Evolutionary conservation across 2,329 filamentous ascomycete genomes (phyloP).

Genomic region (Phyllosticta citrichinensis): DNA sequence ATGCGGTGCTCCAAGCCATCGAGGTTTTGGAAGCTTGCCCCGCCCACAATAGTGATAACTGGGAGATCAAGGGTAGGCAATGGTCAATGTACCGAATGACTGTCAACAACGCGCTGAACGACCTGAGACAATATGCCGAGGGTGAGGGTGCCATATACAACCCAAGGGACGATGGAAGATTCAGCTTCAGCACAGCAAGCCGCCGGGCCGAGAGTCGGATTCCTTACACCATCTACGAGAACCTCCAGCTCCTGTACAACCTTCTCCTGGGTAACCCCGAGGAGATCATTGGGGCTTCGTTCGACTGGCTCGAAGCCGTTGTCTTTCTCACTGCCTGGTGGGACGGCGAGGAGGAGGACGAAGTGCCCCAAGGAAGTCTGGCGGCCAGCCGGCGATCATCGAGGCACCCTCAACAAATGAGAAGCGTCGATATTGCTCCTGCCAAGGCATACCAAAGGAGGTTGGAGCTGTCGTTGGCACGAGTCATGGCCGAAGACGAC

Average conservation of each 20-base stretch:
- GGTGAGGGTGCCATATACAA: conserved; percentile 48
- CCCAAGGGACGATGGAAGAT: conserved; percentile 31
- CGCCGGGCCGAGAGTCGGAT: conserved; percentile 73
- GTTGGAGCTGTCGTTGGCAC: conserved; percentile 3
- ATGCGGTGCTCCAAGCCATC: conserved; percentile 58
- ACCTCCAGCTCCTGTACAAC: conserved; percentile 68
- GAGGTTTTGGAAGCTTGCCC: conserved; percentile 66
- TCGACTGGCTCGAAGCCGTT: conserved; percentile 88
- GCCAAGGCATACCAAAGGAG: conserved; percentile 63
- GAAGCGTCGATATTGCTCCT: conserved; percentile 42
- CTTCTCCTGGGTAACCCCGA: conserved; percentile 67
- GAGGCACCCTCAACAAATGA: conserved; percentile 30
- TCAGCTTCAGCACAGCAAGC: conserved; percentile 56
- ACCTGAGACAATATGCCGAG: conserved; percentile 70
- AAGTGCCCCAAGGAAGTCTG: conserved; percentile 28
- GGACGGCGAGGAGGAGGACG: conserved; percentile 59
- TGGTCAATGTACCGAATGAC: conserved; percentile 79
- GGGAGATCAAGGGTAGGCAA: conserved; percentile 72
- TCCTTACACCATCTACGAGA: conserved; percentile 84
- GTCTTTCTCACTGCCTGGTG: conserved; percentile 83
- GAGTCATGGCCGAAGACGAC: conserved; percentile 52
- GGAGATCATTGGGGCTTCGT: conserved; percentile 64
- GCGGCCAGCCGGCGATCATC: conserved; percentile 35
- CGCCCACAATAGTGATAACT: conserved; percentile 53
- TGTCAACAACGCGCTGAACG: conserved; percentile 56